These are phyloP conservation scores for Cutaneotrichosporon cyanovorans DNA, from an alignment of 1,284 basidiomycete genomes.

Conservation along the genomic window DNA sequence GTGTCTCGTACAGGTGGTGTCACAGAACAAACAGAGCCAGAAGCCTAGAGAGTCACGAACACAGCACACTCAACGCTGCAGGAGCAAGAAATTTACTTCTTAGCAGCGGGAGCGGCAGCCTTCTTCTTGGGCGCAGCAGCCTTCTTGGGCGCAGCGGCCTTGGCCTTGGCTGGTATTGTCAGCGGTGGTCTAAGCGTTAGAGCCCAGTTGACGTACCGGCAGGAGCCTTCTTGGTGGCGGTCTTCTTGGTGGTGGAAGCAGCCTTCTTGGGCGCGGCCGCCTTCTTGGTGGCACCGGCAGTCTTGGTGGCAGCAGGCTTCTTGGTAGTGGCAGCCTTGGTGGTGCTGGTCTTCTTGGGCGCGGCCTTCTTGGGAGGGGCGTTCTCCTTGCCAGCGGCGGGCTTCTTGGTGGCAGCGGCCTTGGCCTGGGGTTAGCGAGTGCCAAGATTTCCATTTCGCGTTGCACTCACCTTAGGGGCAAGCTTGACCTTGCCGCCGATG, in stretches of 20 bases:
- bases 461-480: slow-evolving; percentile 51
- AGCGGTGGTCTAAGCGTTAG: background rate
- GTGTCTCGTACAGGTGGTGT: background rate
- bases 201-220: background rate
- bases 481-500: slow-evolving; percentile 69
- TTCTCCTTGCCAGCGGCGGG: slow-evolving; percentile 53
- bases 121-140: slow-evolving; percentile 14
- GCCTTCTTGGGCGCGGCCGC: slow-evolving; percentile 31
- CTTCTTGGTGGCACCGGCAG: slow-evolving; percentile 53
- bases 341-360: slow-evolving; percentile 34
- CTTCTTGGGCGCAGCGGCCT: slow-evolving; percentile 13
- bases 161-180: slow-evolving; percentile 15
- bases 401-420: slow-evolving; percentile 47
- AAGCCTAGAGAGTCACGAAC: too few relatives aligned
- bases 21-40: too few relatives aligned
- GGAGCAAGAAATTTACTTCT: slow-evolving; percentile 9
- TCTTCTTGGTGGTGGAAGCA: slow-evolving; percentile 22
- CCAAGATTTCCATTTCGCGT: background rate
- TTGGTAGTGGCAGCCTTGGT: slow-evolving; percentile 25
- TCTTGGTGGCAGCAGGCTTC: slow-evolving; percentile 13
- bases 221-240: slow-evolving; percentile 38
- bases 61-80: background rate
- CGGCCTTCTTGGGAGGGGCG: slow-evolving; percentile 28
- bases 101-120: slow-evolving; percentile 37
- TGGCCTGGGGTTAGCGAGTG: slow-evolving; percentile 1